phyloP scores from a whole-genome alignment of 495 filamentous ascomycete genomes.

The Penicillium desertorum region DNA sequence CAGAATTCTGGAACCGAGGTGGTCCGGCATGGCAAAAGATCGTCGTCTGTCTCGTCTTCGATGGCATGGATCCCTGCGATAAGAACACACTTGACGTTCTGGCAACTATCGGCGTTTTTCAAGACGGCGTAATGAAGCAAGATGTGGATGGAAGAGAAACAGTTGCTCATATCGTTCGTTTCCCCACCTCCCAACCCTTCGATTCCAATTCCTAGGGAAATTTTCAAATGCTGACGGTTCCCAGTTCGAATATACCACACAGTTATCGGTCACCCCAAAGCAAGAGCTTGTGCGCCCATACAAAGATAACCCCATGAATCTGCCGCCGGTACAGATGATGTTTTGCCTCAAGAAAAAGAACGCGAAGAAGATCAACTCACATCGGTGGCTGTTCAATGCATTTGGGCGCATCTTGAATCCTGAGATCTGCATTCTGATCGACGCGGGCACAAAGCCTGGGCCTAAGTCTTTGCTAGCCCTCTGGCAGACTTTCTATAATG shows the following conservation, averaged over 20 bases:
- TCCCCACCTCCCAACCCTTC: not conserved
- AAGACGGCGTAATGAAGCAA: slow-evolving; percentile 97
- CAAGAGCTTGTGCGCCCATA: slow-evolving; percentile 91
- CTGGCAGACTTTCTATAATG: slow-evolving; percentile 98
- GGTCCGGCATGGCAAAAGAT: slow-evolving; percentile 99
- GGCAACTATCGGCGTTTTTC: slow-evolving; percentile 91
- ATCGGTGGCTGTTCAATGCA: slow-evolving; percentile 95
- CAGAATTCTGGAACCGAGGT: slow-evolving; percentile 98
- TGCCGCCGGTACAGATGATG: slow-evolving; percentile 94
- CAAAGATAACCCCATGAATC: slow-evolving; percentile 72
- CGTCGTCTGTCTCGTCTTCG: slow-evolving; percentile 92
- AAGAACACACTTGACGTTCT: slow-evolving; percentile 92
- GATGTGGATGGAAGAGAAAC: slow-evolving; percentile 96
- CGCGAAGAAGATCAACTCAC: slow-evolving; percentile 99
- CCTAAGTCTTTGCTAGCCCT: slow-evolving; percentile 83
- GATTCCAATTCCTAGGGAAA: not conserved
- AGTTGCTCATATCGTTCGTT: slow-evolving; percentile 77
- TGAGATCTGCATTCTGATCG: slow-evolving; percentile 91
- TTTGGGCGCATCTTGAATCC: slow-evolving; percentile 95
- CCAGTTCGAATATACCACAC: slow-evolving; percentile 93
- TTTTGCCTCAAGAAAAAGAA: slow-evolving; percentile 97
- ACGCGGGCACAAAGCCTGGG: slow-evolving; percentile 93
- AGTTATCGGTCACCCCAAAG: slow-evolving; percentile 87
- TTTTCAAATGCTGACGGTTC: not conserved
- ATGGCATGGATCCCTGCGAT: slow-evolving; percentile 96